These are phyloP conservation scores for Calonectria honghensis DNA, from an alignment of 2,329 filamentous ascomycete genomes.

Conservation along the genomic window DNA sequence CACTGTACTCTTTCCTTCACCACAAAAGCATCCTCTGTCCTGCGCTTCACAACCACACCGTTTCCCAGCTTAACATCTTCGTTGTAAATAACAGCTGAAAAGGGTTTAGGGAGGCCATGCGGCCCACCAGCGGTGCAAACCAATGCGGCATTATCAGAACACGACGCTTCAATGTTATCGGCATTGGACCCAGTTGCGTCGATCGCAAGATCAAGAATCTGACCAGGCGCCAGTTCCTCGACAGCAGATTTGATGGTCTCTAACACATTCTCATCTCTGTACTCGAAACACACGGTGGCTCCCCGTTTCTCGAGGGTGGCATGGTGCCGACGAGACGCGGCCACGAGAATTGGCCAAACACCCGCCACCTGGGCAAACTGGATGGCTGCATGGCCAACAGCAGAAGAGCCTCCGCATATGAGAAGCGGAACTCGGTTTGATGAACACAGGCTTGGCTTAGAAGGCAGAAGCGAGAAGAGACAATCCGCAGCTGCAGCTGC, in stretches of 20 bases:
- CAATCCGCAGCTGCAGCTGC: neutral
- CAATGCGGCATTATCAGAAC: neutral
- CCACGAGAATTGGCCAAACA: neutral
- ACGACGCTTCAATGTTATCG: neutral
- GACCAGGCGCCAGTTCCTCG: neutral
- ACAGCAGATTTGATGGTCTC: neutral
- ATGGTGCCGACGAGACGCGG: neutral
- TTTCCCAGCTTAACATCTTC: neutral
- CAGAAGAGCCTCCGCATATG: neutral
- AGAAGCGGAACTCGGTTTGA: neutral
- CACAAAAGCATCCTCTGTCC: neutral
- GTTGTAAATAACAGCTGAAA: neutral
- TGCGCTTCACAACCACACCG: neutral
- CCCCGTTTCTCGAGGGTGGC: neutral
- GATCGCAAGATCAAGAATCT: neutral
- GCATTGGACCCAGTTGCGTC: conserved; percentile 1
- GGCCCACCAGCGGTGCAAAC: neutral
- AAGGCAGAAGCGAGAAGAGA: neutral
- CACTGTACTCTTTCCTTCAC: neutral
- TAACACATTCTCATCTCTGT: neutral
- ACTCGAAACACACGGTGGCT: neutral
- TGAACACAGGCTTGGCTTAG: neutral
- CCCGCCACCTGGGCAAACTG: conserved; percentile 1
- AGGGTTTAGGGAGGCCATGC: neutral
- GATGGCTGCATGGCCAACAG: neutral